Evolutionary conservation across 2,329 filamentous ascomycete genomes (phyloP).

Genomic region (Paraphaeosphaeria minitans): DNA sequence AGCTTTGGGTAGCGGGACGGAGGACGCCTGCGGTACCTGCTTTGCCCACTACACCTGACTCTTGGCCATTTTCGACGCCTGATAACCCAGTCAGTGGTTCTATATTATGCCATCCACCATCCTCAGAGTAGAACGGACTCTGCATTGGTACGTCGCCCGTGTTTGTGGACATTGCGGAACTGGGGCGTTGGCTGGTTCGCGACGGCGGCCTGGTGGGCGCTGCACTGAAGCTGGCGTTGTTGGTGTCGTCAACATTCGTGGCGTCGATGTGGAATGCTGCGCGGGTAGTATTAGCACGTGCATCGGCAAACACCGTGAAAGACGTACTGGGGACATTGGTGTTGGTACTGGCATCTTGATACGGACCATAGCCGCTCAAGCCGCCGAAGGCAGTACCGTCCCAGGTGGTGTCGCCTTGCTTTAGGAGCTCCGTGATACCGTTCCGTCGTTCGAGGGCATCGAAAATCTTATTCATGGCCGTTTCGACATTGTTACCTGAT

Average conservation of each 20-base stretch:
- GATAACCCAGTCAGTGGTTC: conserved; percentile 14
- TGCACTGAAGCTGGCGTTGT: conserved; percentile 39
- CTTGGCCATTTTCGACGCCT: conserved; percentile 52
- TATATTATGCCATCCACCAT: not conserved
- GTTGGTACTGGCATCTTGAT: conserved; percentile 20
- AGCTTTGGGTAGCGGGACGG: conserved; percentile 59
- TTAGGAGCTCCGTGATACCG: conserved; percentile 26
- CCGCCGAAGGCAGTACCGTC: conserved; percentile 39
- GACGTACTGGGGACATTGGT: conserved; percentile 36
- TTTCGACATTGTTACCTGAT: conserved; percentile 29
- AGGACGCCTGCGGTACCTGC: conserved; percentile 50
- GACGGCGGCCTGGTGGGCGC: conserved; percentile 46
- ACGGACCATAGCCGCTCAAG: conserved; percentile 34
- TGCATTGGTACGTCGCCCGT: conserved; percentile 39
- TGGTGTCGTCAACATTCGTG: conserved; percentile 36
- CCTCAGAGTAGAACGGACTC: conserved; percentile 29
- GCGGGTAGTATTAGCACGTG: conserved; percentile 21
- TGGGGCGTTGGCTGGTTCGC: conserved; percentile 39
- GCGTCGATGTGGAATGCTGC: conserved; percentile 43
- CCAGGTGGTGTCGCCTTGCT: conserved; percentile 32
- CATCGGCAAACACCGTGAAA: conserved; percentile 7
- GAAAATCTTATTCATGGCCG: conserved; percentile 30
- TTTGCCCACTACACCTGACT: conserved; percentile 58
- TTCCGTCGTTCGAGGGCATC: conserved; percentile 19
- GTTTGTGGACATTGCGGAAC: conserved; percentile 35